Base-by-base conservation (phyloP, 208 protist genomes). In the Leishmania tarentolae region DNA sequence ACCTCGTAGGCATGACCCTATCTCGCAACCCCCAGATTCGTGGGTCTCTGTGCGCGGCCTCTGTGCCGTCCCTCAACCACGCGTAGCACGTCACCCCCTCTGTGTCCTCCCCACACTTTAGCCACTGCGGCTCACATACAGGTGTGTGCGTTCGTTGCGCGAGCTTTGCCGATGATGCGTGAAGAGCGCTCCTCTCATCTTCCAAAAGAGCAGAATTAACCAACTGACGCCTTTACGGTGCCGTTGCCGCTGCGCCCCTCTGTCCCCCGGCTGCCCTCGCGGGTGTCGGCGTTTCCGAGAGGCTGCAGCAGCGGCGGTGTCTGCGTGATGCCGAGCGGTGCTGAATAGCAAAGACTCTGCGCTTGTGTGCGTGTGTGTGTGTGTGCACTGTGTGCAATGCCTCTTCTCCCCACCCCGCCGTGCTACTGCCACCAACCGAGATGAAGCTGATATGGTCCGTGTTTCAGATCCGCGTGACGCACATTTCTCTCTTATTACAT, bases 381-480 rank as follows among this genome's bases (percentile, higher is more conserved):
- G 35, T 13, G 44, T 52, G 69, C 24, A n/a, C n/a, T n/a, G n/a
- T 31, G 31, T 24, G 61, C 61, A 68, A 11, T 24, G 31, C 56
- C n/a, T 31, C 56, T 15, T 44, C 68, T 15, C 68, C 71, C 44
- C 42, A 2, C 42, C 40, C 68, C 40, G 40, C 1, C 40, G 31
- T 56, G 75, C 35, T 65, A 70, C 61, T 31, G 75, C 75, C 28
- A 57, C 59, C 56, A 31, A 66, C 72, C 35, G 80, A 88, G 90
- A 93, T 91, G 90, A 93, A 88, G 74, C 81, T 91, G 90, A 93
- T 91, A 93, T 93, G 90, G 90, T 93, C 90, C 90, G 90, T 93
- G 90, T 93, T 93, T 93, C 90, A 87, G 90, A 93, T 78, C 77
- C 80, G 70, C 78, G 86, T 90, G 90, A 93, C 86, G 90, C 83